Conservation (phyloP, 306 rosid species). For the Cucurbita maxima region DNA sequence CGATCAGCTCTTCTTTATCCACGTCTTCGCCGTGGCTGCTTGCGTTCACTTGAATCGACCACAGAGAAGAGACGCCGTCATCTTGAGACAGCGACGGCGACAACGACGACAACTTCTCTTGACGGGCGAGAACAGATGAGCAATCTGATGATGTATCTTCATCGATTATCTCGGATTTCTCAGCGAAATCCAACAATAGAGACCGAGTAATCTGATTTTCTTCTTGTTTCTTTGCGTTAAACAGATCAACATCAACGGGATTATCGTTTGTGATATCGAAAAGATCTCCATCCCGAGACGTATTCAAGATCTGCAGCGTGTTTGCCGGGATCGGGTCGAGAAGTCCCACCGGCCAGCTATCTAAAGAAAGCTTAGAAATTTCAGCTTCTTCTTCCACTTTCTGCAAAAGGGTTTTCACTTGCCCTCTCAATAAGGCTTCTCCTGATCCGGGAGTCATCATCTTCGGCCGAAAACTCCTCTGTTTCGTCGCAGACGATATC, state of each 20-base stretch:
- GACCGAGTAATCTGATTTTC: constrained; percentile 44
- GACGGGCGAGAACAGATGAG: constrained; percentile 34
- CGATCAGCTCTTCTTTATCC: constrained; percentile 6
- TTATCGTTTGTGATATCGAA: constrained; percentile 1
- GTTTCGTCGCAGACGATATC: constrained; percentile 25
- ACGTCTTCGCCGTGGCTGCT: constrained; percentile 35
- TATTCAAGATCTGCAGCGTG: constrained; percentile 46
- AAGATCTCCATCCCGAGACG: constrained; percentile 13
- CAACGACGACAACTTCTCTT: constrained; percentile 9
- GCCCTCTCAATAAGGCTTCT: constrained; percentile 82
- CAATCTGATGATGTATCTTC: constrained; percentile 21
- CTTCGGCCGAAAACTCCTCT: constrained; percentile 28
- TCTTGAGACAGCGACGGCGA: constrained; percentile 21
- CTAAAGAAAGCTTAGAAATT: constrained; percentile 42
- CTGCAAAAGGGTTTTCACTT: constrained; percentile 79
- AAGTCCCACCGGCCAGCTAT: constrained; percentile 38
- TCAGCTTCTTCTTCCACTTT: constrained; percentile 88
- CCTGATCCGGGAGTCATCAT: constrained; percentile 77
- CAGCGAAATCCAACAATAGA: constrained; percentile 63
- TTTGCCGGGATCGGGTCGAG: constrained; percentile 86
- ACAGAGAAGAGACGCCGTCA: constrained; percentile 65
- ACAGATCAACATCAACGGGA: constrained; percentile 16
- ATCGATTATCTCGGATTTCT: constrained; percentile 40
- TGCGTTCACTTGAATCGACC: constrained; percentile 87
- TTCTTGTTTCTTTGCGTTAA: constrained; percentile 23